Evolutionary conservation across 768 basidiomycete species (phyloP), one percentile per base, ranked within the genome.

Genomic region (Xerocomus brunneocitrinus): DNA sequence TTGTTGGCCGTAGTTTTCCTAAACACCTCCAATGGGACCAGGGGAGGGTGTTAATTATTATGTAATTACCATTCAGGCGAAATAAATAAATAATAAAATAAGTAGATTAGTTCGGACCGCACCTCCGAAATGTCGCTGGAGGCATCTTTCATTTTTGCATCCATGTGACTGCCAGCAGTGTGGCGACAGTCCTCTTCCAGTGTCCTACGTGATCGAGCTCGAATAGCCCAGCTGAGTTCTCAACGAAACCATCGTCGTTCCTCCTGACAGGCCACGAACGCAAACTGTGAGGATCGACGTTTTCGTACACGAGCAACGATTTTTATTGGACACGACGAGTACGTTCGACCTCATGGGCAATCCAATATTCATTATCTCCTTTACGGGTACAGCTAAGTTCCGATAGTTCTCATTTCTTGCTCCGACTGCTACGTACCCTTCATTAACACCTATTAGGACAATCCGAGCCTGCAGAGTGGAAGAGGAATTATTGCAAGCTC

Each of bases 281-380:
- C 70, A 74, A 50, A 65, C 79, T 61, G 74, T 91, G 48, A 71
- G 74, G 63, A 71, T 74, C 57, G 67, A 65, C 63, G 81, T 79
- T 53, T 79, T 79, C 66, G 68, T 74, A 58, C 72, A 70, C 55
- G 78, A 79, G 58, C 79, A 83, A 22, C 34, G 19, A 25, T 93
- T 91, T 62, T 77, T 87, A 42, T 71, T 87, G 24, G 87, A 89
- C 47, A 76, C 74, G 91, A 92, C 70, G 76, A 81, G 89, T 87
- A 52, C 60, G 71, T 70, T 71, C 14, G 44, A 39, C 38, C 38
- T 22, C 38, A 22, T 58, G 35, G 42, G 53, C 41, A 43, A 54
- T 58, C 40, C 52, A 22, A 44, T 49, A 22, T 48, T 50, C 54
- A n/a, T 39, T 39, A 49, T 53, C 50, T 9, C 36, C 6, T 43